phyloP scores from a whole-genome alignment of 768 basidiomycete genomes.

The Auriscalpium orientale region DNA sequence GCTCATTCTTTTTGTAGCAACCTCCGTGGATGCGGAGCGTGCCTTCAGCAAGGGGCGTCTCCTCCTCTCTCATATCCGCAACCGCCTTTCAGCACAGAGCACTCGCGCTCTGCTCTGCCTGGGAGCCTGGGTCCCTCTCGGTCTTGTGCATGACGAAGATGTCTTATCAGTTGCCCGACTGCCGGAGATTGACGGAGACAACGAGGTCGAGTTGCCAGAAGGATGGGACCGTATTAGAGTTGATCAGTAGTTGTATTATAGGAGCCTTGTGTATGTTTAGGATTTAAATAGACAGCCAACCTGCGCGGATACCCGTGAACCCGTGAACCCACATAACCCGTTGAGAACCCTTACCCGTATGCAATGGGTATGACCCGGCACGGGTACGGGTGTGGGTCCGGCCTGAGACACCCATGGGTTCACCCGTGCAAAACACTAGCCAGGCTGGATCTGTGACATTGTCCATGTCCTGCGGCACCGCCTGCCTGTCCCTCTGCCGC shows the following conservation, averaged over 20 bases:
- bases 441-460: too few species aligned
- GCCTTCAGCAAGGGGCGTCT: conserved; percentile 24
- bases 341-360: not conserved
- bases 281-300: not conserved
- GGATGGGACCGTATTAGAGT: not conserved
- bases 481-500: too few species aligned
- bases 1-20: conserved; percentile 15
- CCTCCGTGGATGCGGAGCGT: conserved; percentile 22
- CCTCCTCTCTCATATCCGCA: conserved; percentile 20
- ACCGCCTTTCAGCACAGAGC: conserved; percentile 17
- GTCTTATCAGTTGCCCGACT: not conserved
- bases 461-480: too few species aligned
- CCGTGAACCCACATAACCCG: not conserved
- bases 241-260: not conserved
- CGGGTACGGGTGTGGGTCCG: not conserved
- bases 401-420: not conserved
- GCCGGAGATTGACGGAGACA: not conserved
- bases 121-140: not conserved
- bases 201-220: not conserved
- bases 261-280: not conserved
- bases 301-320: not conserved
- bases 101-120: conserved; percentile 7
- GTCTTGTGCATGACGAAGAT: not conserved
- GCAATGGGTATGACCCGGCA: not conserved
- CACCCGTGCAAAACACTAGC: not conserved